phyloP scores from a whole-genome alignment of 495 filamentous ascomycete species.

The Talaromyces thailandensis region DNA sequence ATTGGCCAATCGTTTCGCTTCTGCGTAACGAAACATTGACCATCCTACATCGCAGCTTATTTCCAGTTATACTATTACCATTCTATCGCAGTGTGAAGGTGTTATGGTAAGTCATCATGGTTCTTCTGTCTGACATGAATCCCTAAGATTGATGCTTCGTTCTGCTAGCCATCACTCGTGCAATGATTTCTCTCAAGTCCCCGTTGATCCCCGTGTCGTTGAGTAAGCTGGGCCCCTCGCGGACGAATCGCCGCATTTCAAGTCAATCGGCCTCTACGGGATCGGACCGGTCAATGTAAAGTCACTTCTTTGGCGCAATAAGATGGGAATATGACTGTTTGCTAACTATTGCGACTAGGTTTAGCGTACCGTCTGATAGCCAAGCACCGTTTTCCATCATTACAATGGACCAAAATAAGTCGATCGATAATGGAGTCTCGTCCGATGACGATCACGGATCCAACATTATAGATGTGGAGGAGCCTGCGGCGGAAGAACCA shows the following conservation, averaged over 20 bases:
- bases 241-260: neutral
- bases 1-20: neutral
- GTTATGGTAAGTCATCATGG: slow-evolving; percentile 2
- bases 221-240: slow-evolving; percentile 4
- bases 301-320: neutral
- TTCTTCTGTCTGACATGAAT: neutral
- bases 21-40: neutral
- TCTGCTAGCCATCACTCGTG: neutral
- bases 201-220: slow-evolving; percentile 1
- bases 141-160: neutral
- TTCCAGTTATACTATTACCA: neutral
- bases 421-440: neutral
- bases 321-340: neutral
- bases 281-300: slow-evolving; percentile 1
- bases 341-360: neutral
- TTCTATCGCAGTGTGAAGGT: neutral
- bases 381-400: neutral
- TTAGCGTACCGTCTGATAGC: neutral
- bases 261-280: neutral
- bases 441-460: neutral
- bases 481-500: neutral
- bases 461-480: neutral
- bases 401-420: neutral
- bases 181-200: slow-evolving; percentile 2
- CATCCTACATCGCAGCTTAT: neutral